Base-by-base conservation (phyloP, 2,329 filamentous ascomycete species). In the Beauveria rudraprayagi region DNA sequence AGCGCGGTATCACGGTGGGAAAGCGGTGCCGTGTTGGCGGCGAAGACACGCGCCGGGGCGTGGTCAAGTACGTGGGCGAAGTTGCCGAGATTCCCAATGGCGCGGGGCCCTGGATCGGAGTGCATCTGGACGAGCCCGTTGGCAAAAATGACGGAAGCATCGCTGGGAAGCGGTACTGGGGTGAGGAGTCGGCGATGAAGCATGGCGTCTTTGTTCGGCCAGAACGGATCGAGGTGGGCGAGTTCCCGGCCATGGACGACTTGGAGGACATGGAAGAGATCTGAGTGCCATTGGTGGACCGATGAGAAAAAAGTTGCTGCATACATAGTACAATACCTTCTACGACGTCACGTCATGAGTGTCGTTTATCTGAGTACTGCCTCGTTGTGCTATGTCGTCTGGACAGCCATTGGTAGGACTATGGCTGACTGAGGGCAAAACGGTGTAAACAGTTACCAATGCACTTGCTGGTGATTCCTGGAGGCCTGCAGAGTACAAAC, bases 141-240 rank as follows among this genome's bases (percentile, higher is more conserved):
- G 90, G 89, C 61, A 91, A 90, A 78, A 94, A 93, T 69, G 89
- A 93, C 71, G 90, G 91, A 63, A 87, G 85, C 67, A 84, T 92
- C 66, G 82, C 80, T 9, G 78, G 76, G 8, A 85, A 78, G 65
- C 79, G 85, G 65, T 93, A 92, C 75, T 94, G 91, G 81, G 84
- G 83, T 44, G 73, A 80, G 61, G 78, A 83, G 56, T 86, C 85
- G 59, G 71, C 77, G 64, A 76, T 85, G 62, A 92, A 91, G 72
- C 85, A 84, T 67, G 90, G 90, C 40, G 87, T 91, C 22, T 91
- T 94, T 74, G 89, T 92, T 34, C 81, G 89, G 65, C 86, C 90
- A 4, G 90, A 92, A 72, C 80, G 89, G 63, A 85, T 92, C 24
- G 90, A 93, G 73, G 81, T 86, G 47, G 90, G 90, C 22, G 86